Evolutionary conservation across 768 basidiomycete species (phyloP).

Genomic region (Tephrocybe sp.): DNA sequence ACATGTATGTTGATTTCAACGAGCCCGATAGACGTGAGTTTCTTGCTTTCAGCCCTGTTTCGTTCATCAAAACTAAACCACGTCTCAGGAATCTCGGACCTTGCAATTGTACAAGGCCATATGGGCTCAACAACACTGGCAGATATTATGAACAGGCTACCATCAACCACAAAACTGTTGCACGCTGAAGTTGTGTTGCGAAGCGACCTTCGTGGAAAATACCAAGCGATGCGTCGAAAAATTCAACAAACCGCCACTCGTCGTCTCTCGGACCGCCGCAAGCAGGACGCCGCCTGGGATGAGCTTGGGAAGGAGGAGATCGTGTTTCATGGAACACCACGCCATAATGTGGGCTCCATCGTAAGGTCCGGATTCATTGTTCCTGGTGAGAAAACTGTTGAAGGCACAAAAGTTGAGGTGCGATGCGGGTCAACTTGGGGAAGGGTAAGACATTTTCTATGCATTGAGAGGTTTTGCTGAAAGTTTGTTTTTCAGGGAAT

Average conservation of each 20-base stretch:
- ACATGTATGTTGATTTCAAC: neutral
- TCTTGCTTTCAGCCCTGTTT: neutral
- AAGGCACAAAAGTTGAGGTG: conserved; percentile 1
- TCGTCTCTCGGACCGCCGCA: conserved; percentile 2
- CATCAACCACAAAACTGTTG: neutral
- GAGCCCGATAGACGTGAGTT: conserved; percentile 8
- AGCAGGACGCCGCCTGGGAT: conserved; percentile 11
- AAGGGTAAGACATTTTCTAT: neutral
- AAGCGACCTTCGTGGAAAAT: neutral
- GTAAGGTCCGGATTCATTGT: conserved; percentile 13
- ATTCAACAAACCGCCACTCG: conserved; percentile 4
- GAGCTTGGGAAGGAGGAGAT: conserved; percentile 5
- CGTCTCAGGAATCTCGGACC: conserved; percentile 7
- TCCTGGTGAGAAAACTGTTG: conserved; percentile 6
- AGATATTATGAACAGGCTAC: conserved; percentile 2
- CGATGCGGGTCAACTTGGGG: conserved; percentile 14
- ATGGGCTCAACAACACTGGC: conserved; percentile 7
- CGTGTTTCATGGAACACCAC: conserved; percentile 13
- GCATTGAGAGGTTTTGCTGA: neutral
- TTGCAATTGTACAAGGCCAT: neutral
- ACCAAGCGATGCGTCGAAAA: neutral
- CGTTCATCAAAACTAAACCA: no score
- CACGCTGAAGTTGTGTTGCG: conserved; percentile 12
- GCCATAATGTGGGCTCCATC: conserved; percentile 10
- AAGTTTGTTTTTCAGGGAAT: conserved; percentile 1